A percentile compares a stretch with the other conserved stretches of the same genome.
Conservation (phyloP, 768 basidiomycete species). For the Suillus clintonianus region DNA sequence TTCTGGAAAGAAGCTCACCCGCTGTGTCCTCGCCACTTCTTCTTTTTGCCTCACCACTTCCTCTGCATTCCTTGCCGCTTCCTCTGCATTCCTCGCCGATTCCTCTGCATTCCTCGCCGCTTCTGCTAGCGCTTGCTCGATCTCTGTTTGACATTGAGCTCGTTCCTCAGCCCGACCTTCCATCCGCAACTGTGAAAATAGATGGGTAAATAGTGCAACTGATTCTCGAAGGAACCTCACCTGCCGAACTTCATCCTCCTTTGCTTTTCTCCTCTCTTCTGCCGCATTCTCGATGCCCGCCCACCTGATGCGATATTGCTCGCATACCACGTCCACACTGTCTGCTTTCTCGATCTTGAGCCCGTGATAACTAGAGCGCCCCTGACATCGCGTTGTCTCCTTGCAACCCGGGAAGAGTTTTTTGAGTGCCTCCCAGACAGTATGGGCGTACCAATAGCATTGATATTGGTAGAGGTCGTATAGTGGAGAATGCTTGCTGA, state of each 20-base stretch:
- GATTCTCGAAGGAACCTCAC: not conserved
- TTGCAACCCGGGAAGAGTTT: not conserved
- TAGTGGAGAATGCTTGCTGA: not conserved
- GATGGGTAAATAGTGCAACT: not conserved
- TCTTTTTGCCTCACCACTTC: no score
- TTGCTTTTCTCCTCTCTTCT: not conserved
- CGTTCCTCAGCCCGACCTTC: no score
- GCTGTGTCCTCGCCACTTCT: no score
- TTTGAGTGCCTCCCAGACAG: not conserved
- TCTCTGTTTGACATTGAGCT: not conserved
- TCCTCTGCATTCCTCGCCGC: not conserved
- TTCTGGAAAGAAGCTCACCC: not conserved
- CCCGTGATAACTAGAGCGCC: not conserved
- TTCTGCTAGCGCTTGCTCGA: not conserved
- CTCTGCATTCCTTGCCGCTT: no score
- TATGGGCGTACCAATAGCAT: not conserved
- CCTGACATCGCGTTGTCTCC: not conserved
- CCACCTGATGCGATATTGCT: not conserved
- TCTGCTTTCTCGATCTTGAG: no score
- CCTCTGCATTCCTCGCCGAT: rapidly evolving
- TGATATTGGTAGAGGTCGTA: not conserved
- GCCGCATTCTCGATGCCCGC: not conserved
- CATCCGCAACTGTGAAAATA: not conserved
- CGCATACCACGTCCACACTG: not conserved
- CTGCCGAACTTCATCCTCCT: not conserved